These are phyloP conservation scores for Rickenella mellea DNA, from an alignment of 768 basidiomycete species.

Conservation along the genomic window DNA sequence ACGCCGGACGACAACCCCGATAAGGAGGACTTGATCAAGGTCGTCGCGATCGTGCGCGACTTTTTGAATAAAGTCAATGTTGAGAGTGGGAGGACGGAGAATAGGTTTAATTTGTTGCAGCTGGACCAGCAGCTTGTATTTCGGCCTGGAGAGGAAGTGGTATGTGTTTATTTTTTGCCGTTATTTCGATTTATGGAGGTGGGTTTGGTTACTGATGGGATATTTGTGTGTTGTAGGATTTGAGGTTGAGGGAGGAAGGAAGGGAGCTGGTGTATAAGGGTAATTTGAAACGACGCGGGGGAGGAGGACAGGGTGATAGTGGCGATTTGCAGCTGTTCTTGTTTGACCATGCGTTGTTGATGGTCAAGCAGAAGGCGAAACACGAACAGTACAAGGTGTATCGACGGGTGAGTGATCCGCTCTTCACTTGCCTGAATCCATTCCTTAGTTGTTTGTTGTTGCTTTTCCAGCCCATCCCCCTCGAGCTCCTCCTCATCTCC, in stretches of 20 bases:
- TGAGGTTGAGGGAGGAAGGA: constrained; percentile 78
- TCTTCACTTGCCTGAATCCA: not conserved
- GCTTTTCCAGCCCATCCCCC: constrained; percentile 79
- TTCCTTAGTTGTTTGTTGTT: not conserved
- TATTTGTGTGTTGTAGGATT: constrained; percentile 42
- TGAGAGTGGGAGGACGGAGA: constrained; percentile 93
- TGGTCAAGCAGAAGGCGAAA: constrained; percentile 77
- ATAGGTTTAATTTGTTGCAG: constrained; percentile 90
- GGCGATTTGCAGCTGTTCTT: constrained; percentile 91
- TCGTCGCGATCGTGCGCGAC: constrained; percentile 63
- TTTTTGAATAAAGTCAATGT: constrained; percentile 85
- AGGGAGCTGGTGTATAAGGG: constrained; percentile 92
- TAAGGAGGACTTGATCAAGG: constrained; percentile 67
- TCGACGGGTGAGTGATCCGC: constrained; percentile 56
- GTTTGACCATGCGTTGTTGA: constrained; percentile 92
- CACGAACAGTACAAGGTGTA: constrained; percentile 91
- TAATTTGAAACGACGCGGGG: constrained; percentile 73
- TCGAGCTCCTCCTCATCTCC: constrained; percentile 81
- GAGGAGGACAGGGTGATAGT: constrained; percentile 59
- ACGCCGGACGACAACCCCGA: constrained; percentile 88
- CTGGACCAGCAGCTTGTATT: constrained; percentile 87
- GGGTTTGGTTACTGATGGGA: not conserved
- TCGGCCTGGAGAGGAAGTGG: constrained; percentile 83
- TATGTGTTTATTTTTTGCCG: constrained; percentile 27
- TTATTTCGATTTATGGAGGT: not conserved